Conservation (phyloP, 495 filamentous ascomycete species). For the Polyplosphaeria fusca region DNA sequence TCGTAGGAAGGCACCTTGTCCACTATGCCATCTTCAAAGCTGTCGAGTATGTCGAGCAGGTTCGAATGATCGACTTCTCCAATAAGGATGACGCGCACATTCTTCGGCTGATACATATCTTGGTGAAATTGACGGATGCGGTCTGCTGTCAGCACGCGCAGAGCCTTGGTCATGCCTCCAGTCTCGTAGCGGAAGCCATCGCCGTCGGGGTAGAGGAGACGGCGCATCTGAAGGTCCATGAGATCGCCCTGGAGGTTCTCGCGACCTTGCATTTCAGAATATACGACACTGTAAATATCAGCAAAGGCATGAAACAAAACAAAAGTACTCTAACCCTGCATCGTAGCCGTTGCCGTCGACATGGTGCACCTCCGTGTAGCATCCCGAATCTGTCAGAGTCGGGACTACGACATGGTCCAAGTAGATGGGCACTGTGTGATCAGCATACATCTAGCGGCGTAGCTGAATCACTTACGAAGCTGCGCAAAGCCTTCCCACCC, state of each 20-base stretch:
- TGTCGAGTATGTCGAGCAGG: conserved; percentile 74
- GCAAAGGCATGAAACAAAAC: neutral
- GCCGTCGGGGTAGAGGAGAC: conserved; percentile 80
- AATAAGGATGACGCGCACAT: conserved; percentile 83
- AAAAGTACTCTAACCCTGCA: conserved; percentile 53
- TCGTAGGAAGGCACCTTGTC: conserved; percentile 71
- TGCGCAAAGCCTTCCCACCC: conserved; percentile 96
- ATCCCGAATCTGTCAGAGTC: conserved; percentile 85
- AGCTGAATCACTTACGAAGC: too few species aligned
- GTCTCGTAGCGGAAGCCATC: conserved; percentile 96
- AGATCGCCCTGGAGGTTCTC: conserved; percentile 79
- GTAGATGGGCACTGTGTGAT: conserved; percentile 90
- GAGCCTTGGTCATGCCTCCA: conserved; percentile 89
- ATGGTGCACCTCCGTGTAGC: conserved; percentile 95
- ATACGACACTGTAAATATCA: conserved; percentile 66
- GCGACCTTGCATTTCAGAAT: conserved; percentile 97
- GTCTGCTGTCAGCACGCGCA: conserved; percentile 80
- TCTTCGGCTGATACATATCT: conserved; percentile 98
- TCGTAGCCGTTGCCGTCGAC: conserved; percentile 90
- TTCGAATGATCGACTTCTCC: conserved; percentile 83
- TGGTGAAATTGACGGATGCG: conserved; percentile 89
- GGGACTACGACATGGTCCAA: conserved; percentile 92
- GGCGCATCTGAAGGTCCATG: conserved; percentile 74
- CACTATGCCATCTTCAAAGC: conserved; percentile 83
- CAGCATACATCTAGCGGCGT: too few species aligned